Base-by-base conservation (phyloP, 352 stramenopile genomes). In the Halophytophthora polymorphica region DNA sequence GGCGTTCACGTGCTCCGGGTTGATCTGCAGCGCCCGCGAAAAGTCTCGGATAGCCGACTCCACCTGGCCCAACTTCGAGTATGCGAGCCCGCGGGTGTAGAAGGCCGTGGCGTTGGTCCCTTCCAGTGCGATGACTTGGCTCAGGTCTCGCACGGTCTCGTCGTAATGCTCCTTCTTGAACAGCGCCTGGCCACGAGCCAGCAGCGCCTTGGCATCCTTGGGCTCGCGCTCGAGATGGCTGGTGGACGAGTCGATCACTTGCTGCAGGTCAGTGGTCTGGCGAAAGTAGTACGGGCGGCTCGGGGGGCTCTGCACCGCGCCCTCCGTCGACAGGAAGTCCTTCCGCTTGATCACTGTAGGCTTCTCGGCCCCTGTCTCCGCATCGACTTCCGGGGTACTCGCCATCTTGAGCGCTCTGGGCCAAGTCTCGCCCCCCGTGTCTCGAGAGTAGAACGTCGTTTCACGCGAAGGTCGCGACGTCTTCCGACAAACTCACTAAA, bases 1-100 rank as follows among this genome's bases (percentile, higher is more conserved):
- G 7, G 88, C 88, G 49, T 92, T 95, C 37, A 96, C 77, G 49
- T 96, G 86, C 39, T 93, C 74, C 3, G 83, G 86, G n/a, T 93
- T 84, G 21, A 91, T 66, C 37, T 84, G 69, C 13, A 96, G 58
- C 14, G 79, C 61, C 18, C 74, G 61, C 0, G 78, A 74, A 22
- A 95, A 94, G 58, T 96, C 88, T 3, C 63, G 69, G 50, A 96
- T 93, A 13, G 86, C 87, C 7, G 77, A 52, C 23, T 96, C 83
- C 36, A 81, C 57, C 25, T 86, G 63, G 38, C 71, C 74, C 41
- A 94, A 52, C 53, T 91, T 88, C 2, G 77, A 71, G 47, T 86
- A 78, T 3, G 74, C 66, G 21, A 94, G 56, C 0, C 87, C 86
- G 37, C 83, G 77, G 18, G 74, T 90, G 66, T 95, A 93, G 52